These are phyloP conservation scores for Corymbia calophylla DNA, from an alignment of 441 rosid species.

Conservation along the genomic window DNA sequence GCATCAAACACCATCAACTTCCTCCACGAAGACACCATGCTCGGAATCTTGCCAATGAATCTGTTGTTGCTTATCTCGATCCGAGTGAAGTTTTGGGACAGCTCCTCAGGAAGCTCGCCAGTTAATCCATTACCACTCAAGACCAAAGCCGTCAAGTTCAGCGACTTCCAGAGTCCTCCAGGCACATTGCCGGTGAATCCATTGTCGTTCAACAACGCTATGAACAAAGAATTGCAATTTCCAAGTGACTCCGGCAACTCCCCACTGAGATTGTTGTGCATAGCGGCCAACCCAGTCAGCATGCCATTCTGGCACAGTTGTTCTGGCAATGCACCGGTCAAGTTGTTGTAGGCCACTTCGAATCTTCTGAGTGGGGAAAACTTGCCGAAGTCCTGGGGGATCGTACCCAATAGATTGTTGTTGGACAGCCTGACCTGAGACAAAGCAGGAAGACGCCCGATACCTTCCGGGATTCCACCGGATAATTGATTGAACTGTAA, in stretches of 20 bases:
- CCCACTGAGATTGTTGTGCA: accelerated
- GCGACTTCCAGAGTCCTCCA: neutral
- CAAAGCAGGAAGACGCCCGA: accelerated
- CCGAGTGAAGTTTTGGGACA: neutral
- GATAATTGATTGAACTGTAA: accelerated
- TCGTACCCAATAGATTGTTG: accelerated
- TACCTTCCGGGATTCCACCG: accelerated
- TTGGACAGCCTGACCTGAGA: neutral
- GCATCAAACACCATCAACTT: accelerated
- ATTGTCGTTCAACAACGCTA: accelerated
- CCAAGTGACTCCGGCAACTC: no score
- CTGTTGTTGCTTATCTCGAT: neutral
- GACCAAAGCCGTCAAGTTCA: neutral
- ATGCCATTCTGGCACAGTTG: accelerated
- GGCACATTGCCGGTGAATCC: neutral
- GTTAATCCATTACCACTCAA: neutral
- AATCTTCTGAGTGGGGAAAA: no score
- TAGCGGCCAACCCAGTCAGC: no score
- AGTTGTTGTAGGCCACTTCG: no score
- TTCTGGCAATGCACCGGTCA: accelerated
- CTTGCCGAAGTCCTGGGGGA: no score
- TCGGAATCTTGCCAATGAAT: neutral
- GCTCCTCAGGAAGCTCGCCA: accelerated
- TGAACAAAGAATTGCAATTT: neutral
- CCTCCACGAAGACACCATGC: neutral